Conservation (phyloP, 2,329 filamentous ascomycete genomes). For the Venturia oleaginea region DNA sequence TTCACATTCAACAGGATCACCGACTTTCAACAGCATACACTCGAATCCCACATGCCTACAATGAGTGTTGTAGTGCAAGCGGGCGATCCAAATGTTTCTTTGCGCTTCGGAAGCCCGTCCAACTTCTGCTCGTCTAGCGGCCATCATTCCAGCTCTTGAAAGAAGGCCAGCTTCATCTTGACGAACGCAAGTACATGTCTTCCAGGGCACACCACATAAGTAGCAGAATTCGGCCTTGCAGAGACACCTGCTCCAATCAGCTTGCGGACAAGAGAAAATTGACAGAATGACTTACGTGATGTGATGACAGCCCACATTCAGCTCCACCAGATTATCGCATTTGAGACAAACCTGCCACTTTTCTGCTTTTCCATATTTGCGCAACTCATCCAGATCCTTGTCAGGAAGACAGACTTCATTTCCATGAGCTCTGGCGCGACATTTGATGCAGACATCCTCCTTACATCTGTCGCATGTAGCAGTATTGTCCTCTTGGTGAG, state of each 20-base stretch:
- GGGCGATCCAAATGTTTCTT: background rate
- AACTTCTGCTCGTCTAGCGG: background rate
- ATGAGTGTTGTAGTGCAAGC: background rate
- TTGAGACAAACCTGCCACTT: slow-evolving; percentile 9
- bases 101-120: background rate
- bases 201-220: slow-evolving; percentile 21
- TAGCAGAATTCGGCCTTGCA: slow-evolving; percentile 25
- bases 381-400: background rate
- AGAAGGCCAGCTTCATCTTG: slow-evolving; percentile 19
- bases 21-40: background rate
- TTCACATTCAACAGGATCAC: background rate
- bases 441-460: background rate
- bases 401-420: background rate
- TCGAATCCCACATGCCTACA: background rate
- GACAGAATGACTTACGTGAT: slow-evolving; percentile 6
- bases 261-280: too few relatives aligned
- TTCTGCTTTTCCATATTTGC: background rate
- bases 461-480: slow-evolving; percentile 5
- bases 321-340: slow-evolving; percentile 11
- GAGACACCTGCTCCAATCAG: slow-evolving; percentile 18
- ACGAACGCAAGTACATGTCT: slow-evolving; percentile 20
- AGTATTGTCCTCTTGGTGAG: background rate
- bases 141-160: background rate
- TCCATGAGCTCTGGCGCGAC: background rate
- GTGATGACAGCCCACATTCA: slow-evolving; percentile 8